phyloP scores from a whole-genome alignment of 225 moss, liverwort and hornwort genomes.

The Sphagnum contortum region DNA sequence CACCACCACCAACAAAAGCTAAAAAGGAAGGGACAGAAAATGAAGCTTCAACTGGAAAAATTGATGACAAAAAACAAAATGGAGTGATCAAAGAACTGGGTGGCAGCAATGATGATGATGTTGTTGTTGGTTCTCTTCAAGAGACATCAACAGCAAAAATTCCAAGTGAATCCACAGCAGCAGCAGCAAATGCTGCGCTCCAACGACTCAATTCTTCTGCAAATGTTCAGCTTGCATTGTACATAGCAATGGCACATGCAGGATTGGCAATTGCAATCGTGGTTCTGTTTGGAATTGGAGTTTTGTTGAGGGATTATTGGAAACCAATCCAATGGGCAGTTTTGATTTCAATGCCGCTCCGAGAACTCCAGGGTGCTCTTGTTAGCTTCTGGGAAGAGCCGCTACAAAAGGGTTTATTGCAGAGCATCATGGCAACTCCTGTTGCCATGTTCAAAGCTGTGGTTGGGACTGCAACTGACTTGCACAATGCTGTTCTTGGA shows the following conservation, averaged over 20 bases:
- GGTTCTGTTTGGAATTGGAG: slow-evolving; percentile 52
- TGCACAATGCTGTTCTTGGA: slow-evolving; percentile 30
- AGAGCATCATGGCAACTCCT: slow-evolving; percentile 55
- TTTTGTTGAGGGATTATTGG: slow-evolving; percentile 65
- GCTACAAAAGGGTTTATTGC: slow-evolving; percentile 44
- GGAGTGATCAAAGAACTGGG: neutral
- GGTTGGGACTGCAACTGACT: slow-evolving; percentile 51
- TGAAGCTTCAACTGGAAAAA: too few relatives aligned
- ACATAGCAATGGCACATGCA: slow-evolving; percentile 94
- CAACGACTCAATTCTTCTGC: slow-evolving; percentile 8
- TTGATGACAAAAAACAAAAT: slow-evolving; percentile 1
- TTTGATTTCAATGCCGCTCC: slow-evolving; percentile 78
- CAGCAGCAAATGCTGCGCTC: neutral
- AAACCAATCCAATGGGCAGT: slow-evolving; percentile 94
- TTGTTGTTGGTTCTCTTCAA: too few relatives aligned
- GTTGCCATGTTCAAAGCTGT: slow-evolving; percentile 45
- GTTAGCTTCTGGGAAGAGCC: slow-evolving; percentile 75
- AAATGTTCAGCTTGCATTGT: slow-evolving; percentile 82
- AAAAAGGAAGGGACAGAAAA: slow-evolving; percentile 8
- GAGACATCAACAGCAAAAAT: too few relatives aligned
- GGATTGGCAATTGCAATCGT: slow-evolving; percentile 63
- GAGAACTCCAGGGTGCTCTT: slow-evolving; percentile 67
- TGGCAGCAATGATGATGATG: too few relatives aligned
- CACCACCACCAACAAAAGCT: slow-evolving; percentile 9
- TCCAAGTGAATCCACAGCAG: neutral